Percentiles rank a stretch among this genome's conserved stretches.
Evolutionary conservation across 805 yeast species (phyloP).

Genomic region (Brettanomyces bruxellensis): DNA sequence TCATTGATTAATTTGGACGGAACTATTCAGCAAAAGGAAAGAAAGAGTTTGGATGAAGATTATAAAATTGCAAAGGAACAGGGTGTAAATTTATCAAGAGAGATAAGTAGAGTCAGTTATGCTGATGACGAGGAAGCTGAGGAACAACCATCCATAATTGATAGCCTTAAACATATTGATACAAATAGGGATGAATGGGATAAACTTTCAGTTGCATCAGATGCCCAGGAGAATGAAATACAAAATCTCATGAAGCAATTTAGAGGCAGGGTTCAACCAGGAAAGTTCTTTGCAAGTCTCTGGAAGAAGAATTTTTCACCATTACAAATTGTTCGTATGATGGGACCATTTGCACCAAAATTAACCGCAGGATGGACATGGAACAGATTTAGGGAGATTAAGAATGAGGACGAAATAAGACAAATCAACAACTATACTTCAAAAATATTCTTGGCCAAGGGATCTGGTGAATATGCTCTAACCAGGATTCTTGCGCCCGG

Average conservation of each 20-base stretch:
- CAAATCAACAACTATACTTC: conserved; percentile 47
- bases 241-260: conserved; percentile 17
- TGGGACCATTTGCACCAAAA: conserved; percentile 48
- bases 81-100: conserved; percentile 26
- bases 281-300: conserved; percentile 28
- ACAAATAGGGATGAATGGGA: conserved; percentile 3
- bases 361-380: conserved; percentile 47
- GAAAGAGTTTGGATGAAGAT: conserved; percentile 6
- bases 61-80: conserved; percentile 13
- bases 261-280: conserved; percentile 22
- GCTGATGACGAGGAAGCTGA: not conserved
- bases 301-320: conserved; percentile 54
- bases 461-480: conserved; percentile 58
- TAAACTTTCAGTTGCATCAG: conserved; percentile 5
- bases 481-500: conserved; percentile 54
- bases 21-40: conserved; percentile 1
- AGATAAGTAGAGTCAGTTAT: conserved; percentile 11
- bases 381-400: conserved; percentile 30
- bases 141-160: conserved; percentile 1
- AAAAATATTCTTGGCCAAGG: conserved; percentile 41
- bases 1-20: conserved; percentile 23
- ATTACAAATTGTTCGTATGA: conserved; percentile 36
- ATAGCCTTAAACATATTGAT: conserved; percentile 3
- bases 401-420: conserved; percentile 23
- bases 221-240: conserved; percentile 1